Base-by-base conservation (phyloP, 2,329 filamentous ascomycete genomes). In the Aspergillus versicolor region DNA sequence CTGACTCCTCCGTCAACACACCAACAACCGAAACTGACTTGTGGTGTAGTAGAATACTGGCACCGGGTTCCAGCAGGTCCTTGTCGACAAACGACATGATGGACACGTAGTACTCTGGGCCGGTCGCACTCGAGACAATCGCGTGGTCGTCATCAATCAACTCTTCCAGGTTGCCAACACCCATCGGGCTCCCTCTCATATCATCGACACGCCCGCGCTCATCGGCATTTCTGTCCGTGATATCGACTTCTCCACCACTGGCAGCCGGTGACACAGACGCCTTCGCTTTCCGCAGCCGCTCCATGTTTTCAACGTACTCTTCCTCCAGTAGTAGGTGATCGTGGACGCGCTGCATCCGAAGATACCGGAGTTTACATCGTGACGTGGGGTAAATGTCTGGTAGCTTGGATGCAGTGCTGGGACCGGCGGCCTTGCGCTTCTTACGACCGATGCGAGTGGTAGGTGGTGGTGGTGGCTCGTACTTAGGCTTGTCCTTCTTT, bases 21-120 rank as follows among this genome's bases (percentile, higher is more conserved):
- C 95, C 94, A 30, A 99, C 94, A 44, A 99, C 96, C 42, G 93
- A 97, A 51, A 97, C 93, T 52, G 90, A 95, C 81, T 99, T 99
- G 77, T 99, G 94, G 71, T 99, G 94, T 58, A 99, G 81, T 48
- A 99, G 81, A 48, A 99, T 94, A 68, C 92, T 97, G 17, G 94
- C 92, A 60, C 95, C 95, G 1, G 94, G 94, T 77, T 99, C 94
- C 43, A 99, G 84, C 4, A 99, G 85, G 70, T 99, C 94, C 79
- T 99, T 99, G 82, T 99, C 94, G 64, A 99, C 94, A 70, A 99
- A 99, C 54, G 93, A 97, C 94, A 97, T 97, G 84, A 99, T 99
- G 67, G 92, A 97, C 65, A 99, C 94, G 75, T 97, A 99, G 83
- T 96, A 99, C 76, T 99, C 94, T 1, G 94, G 94, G 0, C 94